These are phyloP conservation scores for Dacryopinax spathularia DNA, from an alignment of 768 basidiomycete species.

Conservation along the genomic window DNA sequence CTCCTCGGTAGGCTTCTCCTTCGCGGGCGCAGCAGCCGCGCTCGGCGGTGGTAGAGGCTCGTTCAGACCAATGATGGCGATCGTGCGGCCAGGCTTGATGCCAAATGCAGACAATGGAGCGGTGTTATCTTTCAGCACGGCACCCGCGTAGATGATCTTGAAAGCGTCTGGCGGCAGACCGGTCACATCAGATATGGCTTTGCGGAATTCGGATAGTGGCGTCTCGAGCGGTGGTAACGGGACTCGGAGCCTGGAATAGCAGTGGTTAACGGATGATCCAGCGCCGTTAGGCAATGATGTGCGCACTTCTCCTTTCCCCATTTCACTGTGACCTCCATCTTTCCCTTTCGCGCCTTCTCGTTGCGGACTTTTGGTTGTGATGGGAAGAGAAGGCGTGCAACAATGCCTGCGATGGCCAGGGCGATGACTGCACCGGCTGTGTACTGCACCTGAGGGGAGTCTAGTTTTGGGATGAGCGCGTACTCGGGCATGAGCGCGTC, in stretches of 20 bases:
- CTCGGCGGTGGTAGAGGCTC: conserved; percentile 16
- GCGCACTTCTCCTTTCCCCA: conserved; percentile 19
- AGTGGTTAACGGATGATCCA: conserved; percentile 8
- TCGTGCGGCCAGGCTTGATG: conserved; percentile 50
- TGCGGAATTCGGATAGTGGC: conserved; percentile 42
- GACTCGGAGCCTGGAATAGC: conserved; percentile 31
- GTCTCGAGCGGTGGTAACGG: conserved; percentile 45
- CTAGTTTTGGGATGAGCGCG: conserved; percentile 5
- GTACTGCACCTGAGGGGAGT: background rate
- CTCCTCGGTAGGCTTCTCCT: conserved; percentile 27
- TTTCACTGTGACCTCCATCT: conserved; percentile 15
- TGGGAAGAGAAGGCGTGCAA: background rate
- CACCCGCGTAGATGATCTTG: conserved; percentile 82
- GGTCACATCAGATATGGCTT: conserved; percentile 56
- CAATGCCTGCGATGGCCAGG: background rate
- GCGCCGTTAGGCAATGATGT: background rate
- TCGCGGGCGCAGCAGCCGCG: conserved; percentile 6
- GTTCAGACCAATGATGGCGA: conserved; percentile 52
- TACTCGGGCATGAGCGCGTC: conserved; percentile 1
- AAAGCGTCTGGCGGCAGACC: conserved; percentile 54
- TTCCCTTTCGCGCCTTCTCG: conserved; percentile 5
- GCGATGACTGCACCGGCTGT: background rate
- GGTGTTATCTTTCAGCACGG: conserved; percentile 73
- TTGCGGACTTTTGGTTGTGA: background rate
- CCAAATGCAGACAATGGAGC: conserved; percentile 61